Percentiles rank a stretch among this genome's conserved stretches.
phyloP scores from a whole-genome alignment of 2,329 filamentous ascomycete genomes.

The Stagonosporopsis vannaccii region DNA sequence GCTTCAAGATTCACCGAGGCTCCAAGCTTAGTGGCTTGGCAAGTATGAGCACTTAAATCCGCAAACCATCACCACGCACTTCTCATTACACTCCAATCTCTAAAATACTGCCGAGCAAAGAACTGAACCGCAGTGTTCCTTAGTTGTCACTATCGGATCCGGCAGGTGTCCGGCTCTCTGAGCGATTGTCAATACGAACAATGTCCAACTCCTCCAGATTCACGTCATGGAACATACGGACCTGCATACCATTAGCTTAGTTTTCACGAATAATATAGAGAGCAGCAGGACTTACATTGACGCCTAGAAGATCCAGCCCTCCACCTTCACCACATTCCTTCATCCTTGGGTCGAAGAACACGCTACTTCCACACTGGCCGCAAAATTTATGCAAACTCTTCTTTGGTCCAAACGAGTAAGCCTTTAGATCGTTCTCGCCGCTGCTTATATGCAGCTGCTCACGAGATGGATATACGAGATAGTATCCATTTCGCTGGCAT shows the following conservation, averaged over 20 bases:
- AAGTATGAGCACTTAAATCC: background rate
- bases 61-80: background rate
- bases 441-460: conserved; percentile 33
- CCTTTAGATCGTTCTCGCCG: conserved; percentile 32
- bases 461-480: conserved; percentile 53
- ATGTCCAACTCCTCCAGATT: conserved; percentile 34
- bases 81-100: too few relatives aligned
- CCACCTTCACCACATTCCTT: conserved; percentile 26
- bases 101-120: too few relatives aligned
- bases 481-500: conserved; percentile 59
- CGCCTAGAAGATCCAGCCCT: conserved; percentile 30
- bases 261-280: background rate
- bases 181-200: conserved; percentile 31
- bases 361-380: conserved; percentile 34
- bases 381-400: conserved; percentile 40
- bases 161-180: background rate
- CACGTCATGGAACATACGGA: conserved; percentile 41
- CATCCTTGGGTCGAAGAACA: conserved; percentile 40
- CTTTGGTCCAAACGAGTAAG: conserved; percentile 37
- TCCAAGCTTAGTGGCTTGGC: conserved; percentile 34
- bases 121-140: background rate
- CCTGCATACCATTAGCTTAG: conserved; percentile 10
- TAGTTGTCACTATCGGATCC: background rate
- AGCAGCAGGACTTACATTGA: conserved; percentile 34
- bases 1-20: conserved; percentile 32